Conservation (phyloP, 306 rosid genomes). For the Prunus davidiana region DNA sequence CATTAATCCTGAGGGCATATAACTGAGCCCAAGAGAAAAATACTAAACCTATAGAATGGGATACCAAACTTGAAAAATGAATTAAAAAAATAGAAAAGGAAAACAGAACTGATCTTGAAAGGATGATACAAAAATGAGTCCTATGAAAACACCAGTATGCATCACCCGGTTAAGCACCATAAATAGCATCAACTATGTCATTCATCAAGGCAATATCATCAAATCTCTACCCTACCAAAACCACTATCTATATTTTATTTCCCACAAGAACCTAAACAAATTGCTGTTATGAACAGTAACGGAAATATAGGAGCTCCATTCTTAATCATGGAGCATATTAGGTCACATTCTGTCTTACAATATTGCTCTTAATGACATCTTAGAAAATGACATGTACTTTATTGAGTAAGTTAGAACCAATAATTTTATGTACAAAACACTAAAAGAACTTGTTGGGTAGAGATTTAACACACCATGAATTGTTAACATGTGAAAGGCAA, state of each 20-base stretch:
- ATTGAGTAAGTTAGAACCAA: background rate
- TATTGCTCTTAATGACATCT: background rate
- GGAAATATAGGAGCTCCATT: background rate
- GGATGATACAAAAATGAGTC: background rate
- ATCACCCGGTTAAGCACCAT: background rate
- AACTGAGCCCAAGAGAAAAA: background rate
- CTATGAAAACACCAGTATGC: background rate
- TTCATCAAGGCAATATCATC: background rate
- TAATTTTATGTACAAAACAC: background rate
- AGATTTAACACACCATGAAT: background rate
- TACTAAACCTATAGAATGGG: background rate
- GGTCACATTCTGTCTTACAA: background rate
- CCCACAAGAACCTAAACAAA: background rate
- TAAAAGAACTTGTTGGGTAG: background rate
- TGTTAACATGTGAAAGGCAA: background rate
- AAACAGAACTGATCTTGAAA: background rate
- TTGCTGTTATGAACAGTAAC: background rate
- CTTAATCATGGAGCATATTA: background rate
- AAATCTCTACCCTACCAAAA: background rate
- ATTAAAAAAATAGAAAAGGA: background rate
- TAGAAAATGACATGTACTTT: background rate
- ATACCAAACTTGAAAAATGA: background rate
- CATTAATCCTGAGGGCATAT: background rate
- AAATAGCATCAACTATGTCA: background rate
- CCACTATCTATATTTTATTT: background rate